Base-by-base conservation (phyloP, 371 early-diverging fungal genomes). In the Mucor piriformis region DNA sequence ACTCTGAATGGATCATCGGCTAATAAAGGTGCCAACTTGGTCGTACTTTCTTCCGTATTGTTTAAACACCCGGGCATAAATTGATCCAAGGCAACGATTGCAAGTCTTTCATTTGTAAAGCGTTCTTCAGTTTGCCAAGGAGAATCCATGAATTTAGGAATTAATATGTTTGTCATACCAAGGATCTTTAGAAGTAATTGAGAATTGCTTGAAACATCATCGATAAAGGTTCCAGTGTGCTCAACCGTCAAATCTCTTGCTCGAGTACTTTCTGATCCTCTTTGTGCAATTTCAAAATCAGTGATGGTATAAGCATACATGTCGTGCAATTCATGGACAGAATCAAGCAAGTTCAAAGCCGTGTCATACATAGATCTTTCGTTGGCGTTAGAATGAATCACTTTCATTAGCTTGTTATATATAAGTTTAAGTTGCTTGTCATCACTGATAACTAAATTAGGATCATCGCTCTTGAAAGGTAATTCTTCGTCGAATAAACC, bases 271-370 rank as follows among this genome's bases (percentile, higher is more conserved):
- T 70, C 64, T 12, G 54, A 56, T 2, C 90, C 88, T 12, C 93
- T 79, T 35, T 86, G 82, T 2, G 82, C 78, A 20, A 89, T 80
- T 67, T 91, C 93, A 6, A 88, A 75, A 34, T 83, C 70, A 5
- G 84, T 69, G 29, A 93, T 83, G 0, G 90, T 89, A 62, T 89
- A 88, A 0, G 83, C 79, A 49, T 72, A 76, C 76, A 79, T 74
- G 34, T 76, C 74, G 33, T 72, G 66, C 58, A 79, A 58, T 34
- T 68, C 64, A 13, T 35, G 21, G n/a, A 73, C 23, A 6, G 66
- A 70, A 13, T 70, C 20, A 12, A 50, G 38, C 18, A 70, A 35
- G 24, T 57, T 44, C 3, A 40, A 29, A 33, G 53, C 20, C 7
- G 37, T 43, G 34, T 54, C 49, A 15, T 15, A 49, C 2, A 12